A percentile compares a stretch with the other conserved stretches of the same genome.
These are phyloP conservation scores for Ganoderma multipileum DNA, from an alignment of 1,284 basidiomycete species.

Conservation along the genomic window DNA sequence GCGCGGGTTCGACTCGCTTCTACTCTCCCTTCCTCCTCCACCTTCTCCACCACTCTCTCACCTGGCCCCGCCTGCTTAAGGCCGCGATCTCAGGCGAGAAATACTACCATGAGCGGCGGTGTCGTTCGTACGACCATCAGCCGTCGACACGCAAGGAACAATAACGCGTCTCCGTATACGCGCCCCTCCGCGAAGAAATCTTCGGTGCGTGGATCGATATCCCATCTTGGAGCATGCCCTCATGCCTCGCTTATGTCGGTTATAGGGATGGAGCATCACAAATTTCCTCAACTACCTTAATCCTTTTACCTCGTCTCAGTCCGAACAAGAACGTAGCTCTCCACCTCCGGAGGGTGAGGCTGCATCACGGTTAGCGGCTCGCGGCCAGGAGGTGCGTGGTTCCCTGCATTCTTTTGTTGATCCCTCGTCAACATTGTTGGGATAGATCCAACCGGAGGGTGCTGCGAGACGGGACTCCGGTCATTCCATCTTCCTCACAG, in stretches of 20 bases:
- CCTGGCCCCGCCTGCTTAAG: background rate
- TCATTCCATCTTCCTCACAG: background rate
- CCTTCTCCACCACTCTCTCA: conserved; percentile 3
- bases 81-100: conserved; percentile 5
- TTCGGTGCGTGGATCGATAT: conserved; percentile 18
- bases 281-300: conserved; percentile 33
- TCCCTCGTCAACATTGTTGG: background rate
- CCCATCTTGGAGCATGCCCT: conserved; percentile 5
- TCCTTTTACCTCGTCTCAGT: conserved; percentile 27
- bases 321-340: conserved; percentile 10
- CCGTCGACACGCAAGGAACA: conserved; percentile 32
- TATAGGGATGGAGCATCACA: conserved; percentile 33
- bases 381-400: conserved; percentile 25
- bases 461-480: background rate
- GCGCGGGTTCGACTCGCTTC: conserved; percentile 7
- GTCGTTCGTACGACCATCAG: conserved; percentile 22
- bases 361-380: conserved; percentile 20
- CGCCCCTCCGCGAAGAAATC: conserved; percentile 33
- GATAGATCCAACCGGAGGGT: background rate
- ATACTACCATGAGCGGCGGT: conserved; percentile 30
- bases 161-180: conserved; percentile 35
- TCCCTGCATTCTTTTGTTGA: background rate
- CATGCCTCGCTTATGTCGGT: background rate
- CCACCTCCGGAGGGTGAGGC: conserved; percentile 17
- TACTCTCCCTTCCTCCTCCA: conserved; percentile 14